Evolutionary conservation across 2,329 filamentous ascomycete species (phyloP).

Genomic region (Leptographium flavum): DNA sequence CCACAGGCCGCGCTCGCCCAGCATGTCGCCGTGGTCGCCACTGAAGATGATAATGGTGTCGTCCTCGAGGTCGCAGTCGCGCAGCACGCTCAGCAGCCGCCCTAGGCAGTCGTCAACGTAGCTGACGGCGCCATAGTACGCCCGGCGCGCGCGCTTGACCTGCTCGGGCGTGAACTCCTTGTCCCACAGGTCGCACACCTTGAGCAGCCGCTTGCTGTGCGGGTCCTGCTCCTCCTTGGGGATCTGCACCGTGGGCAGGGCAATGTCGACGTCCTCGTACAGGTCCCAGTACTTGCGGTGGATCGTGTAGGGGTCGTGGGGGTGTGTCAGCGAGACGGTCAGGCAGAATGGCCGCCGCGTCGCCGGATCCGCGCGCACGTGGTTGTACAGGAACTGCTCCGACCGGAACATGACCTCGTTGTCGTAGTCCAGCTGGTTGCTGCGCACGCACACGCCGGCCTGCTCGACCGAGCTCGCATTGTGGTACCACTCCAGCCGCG

Average conservation of each 20-base stretch:
- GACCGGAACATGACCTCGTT: constrained; percentile 92
- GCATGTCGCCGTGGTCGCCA: constrained; percentile 91
- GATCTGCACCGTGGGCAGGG: constrained; percentile 64
- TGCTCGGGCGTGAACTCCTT: constrained; percentile 74
- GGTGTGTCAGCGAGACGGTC: constrained; percentile 85
- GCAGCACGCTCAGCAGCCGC: constrained; percentile 61
- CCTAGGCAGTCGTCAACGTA: constrained; percentile 92
- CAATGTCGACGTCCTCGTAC: constrained; percentile 81
- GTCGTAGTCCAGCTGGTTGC: constrained; percentile 91
- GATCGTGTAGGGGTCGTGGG: constrained; percentile 91
- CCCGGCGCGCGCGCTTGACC: constrained; percentile 69
- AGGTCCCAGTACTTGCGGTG: constrained; percentile 86
- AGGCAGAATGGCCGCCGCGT: constrained; percentile 69
- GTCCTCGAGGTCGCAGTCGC: constrained; percentile 65
- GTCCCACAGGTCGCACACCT: constrained; percentile 77
- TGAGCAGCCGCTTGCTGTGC: constrained; percentile 75
- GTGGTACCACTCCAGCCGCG: constrained; percentile 86
- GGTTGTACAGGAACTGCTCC: constrained; percentile 79
- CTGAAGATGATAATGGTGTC: constrained; percentile 88
- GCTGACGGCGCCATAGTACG: constrained; percentile 86
- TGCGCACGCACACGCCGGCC: constrained; percentile 75
- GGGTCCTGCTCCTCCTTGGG: constrained; percentile 70
- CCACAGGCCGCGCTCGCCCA: constrained; percentile 84
- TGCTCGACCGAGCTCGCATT: constrained; percentile 89
- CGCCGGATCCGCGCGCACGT: constrained; percentile 63